Base-by-base conservation (phyloP, 2,329 filamentous ascomycete species). In the Aciculosporium take region DNA sequence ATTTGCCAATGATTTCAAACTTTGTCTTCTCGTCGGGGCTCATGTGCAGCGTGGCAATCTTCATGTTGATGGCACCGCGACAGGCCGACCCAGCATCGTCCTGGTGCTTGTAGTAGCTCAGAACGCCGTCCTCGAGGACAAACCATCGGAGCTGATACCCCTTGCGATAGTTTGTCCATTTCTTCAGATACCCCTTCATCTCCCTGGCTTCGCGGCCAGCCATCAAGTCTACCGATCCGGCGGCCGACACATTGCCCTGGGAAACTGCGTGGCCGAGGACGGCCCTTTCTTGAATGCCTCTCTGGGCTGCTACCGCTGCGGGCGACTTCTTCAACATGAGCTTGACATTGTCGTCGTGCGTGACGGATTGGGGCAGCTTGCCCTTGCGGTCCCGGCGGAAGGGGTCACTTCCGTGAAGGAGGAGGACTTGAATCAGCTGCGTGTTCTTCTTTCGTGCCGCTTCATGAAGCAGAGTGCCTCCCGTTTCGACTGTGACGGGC, bases 31-130 rank as follows among this genome's bases (percentile, higher is more conserved):
- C 91, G 51, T 95, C 87, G 0, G 89, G 74, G 56, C 93, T 93
- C 88, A 98, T 96, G 62, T 89, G 82, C 24, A 98, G 72, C 55
- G 79, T 81, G 20, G 91, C 91, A 51, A 98, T 98, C 46, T 82
- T 83, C 88, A 98, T 98, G 59, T 96, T 96, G 64, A 98, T 98
- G 40, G 91, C 91, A 45, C 91, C 91, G 47, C 91, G 86, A 59
- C 91, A 98, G 42, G 91, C 91, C 40, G 87, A 94, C 20, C 88
- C 91, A 25, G 87, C 85, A 58, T 98, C 91, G 57, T 98, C 91
- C 64, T 98, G 91, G 59, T 96, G 86, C 64, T 98, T 98, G 68
- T 96, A 98, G 65, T 98, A 98, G 62, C 91, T 96, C 50, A 98
- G 63, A 10, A 98, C 89, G 10, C 91, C 91, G 57, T 98, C 91